phyloP scores from a whole-genome alignment of 164 flowering plant genomes.

The Nymphaea thermarum region DNA sequence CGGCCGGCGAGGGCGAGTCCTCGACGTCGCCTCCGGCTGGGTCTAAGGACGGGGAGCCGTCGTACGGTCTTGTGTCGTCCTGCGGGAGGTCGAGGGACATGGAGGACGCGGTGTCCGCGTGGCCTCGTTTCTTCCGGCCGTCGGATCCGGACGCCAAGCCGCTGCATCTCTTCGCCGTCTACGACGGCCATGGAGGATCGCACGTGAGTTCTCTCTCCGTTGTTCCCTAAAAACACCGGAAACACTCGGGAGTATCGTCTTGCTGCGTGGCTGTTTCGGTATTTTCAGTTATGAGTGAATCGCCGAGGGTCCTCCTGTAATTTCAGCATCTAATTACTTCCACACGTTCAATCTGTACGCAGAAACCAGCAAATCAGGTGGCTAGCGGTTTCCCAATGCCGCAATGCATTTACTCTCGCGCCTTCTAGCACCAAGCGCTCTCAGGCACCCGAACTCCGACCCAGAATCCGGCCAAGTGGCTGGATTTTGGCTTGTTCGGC shows the following conservation, averaged over 20 bases:
- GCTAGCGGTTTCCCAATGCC: background rate
- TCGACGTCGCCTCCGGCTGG: conserved; percentile 1
- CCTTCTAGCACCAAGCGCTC: background rate
- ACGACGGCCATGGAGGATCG: conserved; percentile 53
- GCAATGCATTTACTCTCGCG: background rate
- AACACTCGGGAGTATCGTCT: no score
- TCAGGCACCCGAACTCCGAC: background rate
- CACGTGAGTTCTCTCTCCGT: conserved; percentile 21
- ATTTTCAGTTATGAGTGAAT: no score
- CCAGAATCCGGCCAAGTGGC: background rate
- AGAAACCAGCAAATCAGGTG: background rate
- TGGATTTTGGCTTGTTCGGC: background rate
- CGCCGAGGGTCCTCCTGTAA: no score
- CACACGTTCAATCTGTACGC: no score
- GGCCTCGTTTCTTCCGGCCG: conserved; percentile 19
- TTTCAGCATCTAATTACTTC: no score
- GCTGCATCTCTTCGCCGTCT: conserved; percentile 47
- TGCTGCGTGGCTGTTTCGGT: no score
- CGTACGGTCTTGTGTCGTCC: conserved; percentile 11
- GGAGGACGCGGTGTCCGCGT: conserved; percentile 35
- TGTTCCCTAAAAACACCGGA: background rate
- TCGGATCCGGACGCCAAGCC: conserved; percentile 7
- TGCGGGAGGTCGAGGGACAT: conserved; percentile 32
- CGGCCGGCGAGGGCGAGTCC: conserved; percentile 8
- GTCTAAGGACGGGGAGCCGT: conserved; percentile 6